phyloP scores from a whole-genome alignment of 2,329 filamentous ascomycete genomes.

The Penicillium crustosum region DNA sequence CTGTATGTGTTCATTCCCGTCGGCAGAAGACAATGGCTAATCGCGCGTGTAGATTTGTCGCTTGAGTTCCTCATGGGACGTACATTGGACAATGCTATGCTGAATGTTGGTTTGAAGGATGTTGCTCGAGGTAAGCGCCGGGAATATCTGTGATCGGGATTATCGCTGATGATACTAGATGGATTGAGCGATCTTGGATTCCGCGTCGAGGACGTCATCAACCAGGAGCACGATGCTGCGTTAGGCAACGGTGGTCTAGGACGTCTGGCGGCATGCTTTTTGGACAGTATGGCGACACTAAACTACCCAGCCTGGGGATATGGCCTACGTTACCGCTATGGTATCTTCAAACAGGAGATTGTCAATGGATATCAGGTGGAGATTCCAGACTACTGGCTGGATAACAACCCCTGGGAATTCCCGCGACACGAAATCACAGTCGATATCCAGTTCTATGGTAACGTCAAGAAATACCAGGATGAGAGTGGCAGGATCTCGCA shows the following conservation, averaged over 20 bases:
- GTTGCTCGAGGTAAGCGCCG: constrained; percentile 68
- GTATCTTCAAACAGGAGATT: constrained; percentile 99
- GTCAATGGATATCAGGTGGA: constrained; percentile 97
- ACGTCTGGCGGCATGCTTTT: constrained; percentile 90
- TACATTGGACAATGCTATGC: constrained; percentile 96
- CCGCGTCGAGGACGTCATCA: constrained; percentile 92
- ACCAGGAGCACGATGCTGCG: constrained; percentile 92
- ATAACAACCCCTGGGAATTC: constrained; percentile 99
- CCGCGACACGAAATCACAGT: constrained; percentile 92
- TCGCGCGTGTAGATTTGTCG: constrained; percentile 67
- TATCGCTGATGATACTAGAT: constrained; percentile 52
- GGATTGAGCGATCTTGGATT: constrained; percentile 89
- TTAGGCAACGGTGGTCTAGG: constrained; percentile 95
- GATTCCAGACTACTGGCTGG: constrained; percentile 97
- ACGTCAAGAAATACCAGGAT: constrained; percentile 72
- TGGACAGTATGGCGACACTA: constrained; percentile 91
- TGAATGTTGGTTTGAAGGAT: constrained; percentile 88
- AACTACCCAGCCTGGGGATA: constrained; percentile 98
- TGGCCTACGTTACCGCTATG: constrained; percentile 89
- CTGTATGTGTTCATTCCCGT: constrained; percentile 53
- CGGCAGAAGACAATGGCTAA: neutral
- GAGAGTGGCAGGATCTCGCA: constrained; percentile 71
- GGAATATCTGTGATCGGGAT: constrained; percentile 12
- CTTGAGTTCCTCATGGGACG: constrained; percentile 98
- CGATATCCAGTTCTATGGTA: constrained; percentile 94